These are phyloP conservation scores for Cryphonectria carpinicola DNA, from an alignment of 2,329 filamentous ascomycete species.

Conservation along the genomic window DNA sequence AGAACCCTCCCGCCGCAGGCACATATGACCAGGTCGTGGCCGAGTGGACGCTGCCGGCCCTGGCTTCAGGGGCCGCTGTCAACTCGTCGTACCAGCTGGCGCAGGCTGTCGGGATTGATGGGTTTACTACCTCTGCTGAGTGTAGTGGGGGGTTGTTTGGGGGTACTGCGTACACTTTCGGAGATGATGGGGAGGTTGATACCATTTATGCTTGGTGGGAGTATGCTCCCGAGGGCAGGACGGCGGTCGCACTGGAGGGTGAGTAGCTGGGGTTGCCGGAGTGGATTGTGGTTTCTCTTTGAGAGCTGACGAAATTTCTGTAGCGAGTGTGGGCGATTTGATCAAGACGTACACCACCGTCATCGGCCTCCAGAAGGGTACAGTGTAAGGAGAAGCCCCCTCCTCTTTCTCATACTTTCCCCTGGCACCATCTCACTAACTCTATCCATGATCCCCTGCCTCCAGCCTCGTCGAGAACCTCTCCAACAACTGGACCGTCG, in stretches of 20 bases:
- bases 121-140: not conserved
- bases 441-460: not conserved
- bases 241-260: not conserved
- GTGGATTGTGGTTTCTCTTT: too few relatives aligned
- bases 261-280: not conserved
- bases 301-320: not conserved
- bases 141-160: not conserved
- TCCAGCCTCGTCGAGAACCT: constrained; percentile 1
- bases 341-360: constrained; percentile 1
- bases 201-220: not conserved
- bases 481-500: not conserved
- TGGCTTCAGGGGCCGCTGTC: not conserved
- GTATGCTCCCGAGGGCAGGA: not conserved
- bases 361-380: not conserved
- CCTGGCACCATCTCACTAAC: too few relatives aligned
- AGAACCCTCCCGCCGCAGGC: not conserved
- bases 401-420: too few relatives aligned
- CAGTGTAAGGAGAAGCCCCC: not conserved
- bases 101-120: not conserved
- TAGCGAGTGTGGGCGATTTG: constrained; percentile 1
- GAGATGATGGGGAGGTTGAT: not conserved
- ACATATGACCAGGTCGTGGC: not conserved
- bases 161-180: not conserved
- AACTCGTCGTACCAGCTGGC: constrained; percentile 1
- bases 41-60: not conserved